Percentiles rank a stretch among this genome's conserved stretches.
These are phyloP conservation scores for Tylopilus felleus DNA, from an alignment of 768 basidiomycete species.

Conservation along the genomic window DNA sequence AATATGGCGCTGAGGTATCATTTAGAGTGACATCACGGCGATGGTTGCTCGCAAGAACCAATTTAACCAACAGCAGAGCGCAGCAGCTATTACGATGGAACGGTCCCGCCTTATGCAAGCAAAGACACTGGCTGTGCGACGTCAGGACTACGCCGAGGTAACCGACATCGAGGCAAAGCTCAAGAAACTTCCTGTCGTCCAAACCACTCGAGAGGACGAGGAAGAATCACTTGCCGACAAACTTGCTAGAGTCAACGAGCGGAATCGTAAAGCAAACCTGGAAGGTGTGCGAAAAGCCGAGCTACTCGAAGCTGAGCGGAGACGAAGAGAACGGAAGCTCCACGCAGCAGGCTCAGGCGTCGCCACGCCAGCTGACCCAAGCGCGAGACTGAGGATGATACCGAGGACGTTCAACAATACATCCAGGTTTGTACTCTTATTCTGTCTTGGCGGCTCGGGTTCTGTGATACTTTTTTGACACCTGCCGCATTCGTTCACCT, in stretches of 20 bases:
- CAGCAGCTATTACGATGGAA: constrained; percentile 45
- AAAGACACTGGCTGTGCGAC: constrained; percentile 69
- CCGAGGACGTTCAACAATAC: constrained; percentile 53
- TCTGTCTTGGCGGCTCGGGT: constrained; percentile 10
- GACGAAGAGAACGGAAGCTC: constrained; percentile 63
- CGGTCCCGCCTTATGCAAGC: constrained; percentile 65
- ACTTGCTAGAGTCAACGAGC: constrained; percentile 82
- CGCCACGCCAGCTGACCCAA: constrained; percentile 52
- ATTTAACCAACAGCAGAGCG: constrained; percentile 34
- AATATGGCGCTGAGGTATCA: constrained; percentile 6
- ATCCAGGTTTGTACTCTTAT: constrained; percentile 54
- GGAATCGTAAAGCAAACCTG: constrained; percentile 80
- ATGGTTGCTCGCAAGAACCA: constrained; percentile 69
- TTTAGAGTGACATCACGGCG: constrained; percentile 76
- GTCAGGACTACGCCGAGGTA: constrained; percentile 67
- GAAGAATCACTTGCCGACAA: constrained; percentile 40
- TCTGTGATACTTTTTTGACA: constrained; percentile 20
- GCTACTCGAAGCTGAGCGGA: constrained; percentile 62
- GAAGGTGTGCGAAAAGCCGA: constrained; percentile 81
- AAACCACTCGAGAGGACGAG: constrained; percentile 23
- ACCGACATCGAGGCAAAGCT: constrained; percentile 61
- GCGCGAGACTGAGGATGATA: constrained; percentile 63
- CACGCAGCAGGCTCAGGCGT: constrained; percentile 37
- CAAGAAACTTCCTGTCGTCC: constrained; percentile 41
- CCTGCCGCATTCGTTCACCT: constrained; percentile 7